phyloP scores from a whole-genome alignment of 257 asterid genomes.

The Striga asiatica region DNA sequence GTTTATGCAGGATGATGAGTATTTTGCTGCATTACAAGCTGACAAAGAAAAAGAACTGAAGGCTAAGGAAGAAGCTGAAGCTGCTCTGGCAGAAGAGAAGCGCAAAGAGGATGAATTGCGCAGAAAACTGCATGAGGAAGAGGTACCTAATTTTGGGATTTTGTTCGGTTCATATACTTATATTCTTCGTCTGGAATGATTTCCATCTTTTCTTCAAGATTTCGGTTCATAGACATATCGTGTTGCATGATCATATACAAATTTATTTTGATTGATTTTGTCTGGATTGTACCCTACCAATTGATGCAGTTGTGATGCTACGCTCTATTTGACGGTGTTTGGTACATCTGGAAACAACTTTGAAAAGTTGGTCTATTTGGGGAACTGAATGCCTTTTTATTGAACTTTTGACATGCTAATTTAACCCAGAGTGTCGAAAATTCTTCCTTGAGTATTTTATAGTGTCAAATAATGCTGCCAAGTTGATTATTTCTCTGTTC shows the following conservation, averaged over 20 bases:
- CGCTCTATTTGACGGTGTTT: not conserved
- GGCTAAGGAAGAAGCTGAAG: slow-evolving; percentile 95
- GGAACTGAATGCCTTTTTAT: not conserved
- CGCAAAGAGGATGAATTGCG: slow-evolving; percentile 65
- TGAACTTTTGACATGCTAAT: no score
- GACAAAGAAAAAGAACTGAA: slow-evolving; percentile 93
- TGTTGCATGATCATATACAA: not conserved
- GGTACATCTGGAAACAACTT: not conserved
- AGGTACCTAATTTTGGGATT: slow-evolving; percentile 29
- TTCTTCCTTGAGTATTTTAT: no score
- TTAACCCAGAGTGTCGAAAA: no score
- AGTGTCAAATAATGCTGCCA: no score
- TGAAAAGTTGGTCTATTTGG: not conserved
- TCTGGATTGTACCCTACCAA: not conserved
- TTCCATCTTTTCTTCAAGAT: not conserved
- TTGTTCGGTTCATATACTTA: not conserved
- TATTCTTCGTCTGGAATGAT: not conserved
- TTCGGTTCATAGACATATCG: not conserved
- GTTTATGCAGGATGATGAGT: slow-evolving; percentile 78
- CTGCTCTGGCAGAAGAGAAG: slow-evolving; percentile 66
- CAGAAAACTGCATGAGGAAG: slow-evolving; percentile 52
- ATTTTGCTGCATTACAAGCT: slow-evolving; percentile 86
- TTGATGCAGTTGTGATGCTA: not conserved
- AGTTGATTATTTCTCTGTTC: no score
- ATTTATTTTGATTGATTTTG: not conserved